Base-by-base conservation (phyloP, 148 eudicot species). In the Vaccinium myrtillus region DNA sequence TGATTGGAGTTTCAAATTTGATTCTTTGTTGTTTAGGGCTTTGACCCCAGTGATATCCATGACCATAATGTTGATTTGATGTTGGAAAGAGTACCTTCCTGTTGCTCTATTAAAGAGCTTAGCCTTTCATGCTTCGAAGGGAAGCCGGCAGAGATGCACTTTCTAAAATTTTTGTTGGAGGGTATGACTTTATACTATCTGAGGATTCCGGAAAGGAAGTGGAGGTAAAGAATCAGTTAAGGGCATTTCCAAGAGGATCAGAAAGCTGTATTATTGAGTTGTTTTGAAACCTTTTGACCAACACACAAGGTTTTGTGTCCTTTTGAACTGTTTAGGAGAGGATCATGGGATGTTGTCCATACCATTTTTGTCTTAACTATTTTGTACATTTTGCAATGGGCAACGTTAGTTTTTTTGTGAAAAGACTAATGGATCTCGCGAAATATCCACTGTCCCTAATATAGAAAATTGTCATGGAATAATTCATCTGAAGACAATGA, bases 261-360 rank as follows among this genome's bases (percentile, higher is more conserved):
- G 36, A 67, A 67, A 67, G 73, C 32, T 67, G 73, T 67, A 36
- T 67, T 11, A 67, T 67, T 67, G 73, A 67, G 73, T 67, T 67
- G 32, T 36, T 23, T 67, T 67, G 73, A 67, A 67, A 23, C 32
- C 6, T 67, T 67, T 23, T 32, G 36, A 11, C 25, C 36, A 23
- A 63, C 70, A 21, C 67, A 0, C 67, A 19, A 21, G 25, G 27
- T 12, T 21, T 21, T 32, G 10, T 21, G 67, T 18, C 67, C 67
- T 21, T 61, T 61, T 61, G 67, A 27, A 27, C 30, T 27, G 30
- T 27, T 27, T 27, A 27, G 30, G 30, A 27, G 30, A 27, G 30
- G 30, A 27, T 27, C 30, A 27, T 27, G 30, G 30, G 30, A 27
- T 27, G 30, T 27, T 27, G 30, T 27, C 30, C 30, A 27, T 27